These are phyloP conservation scores for Peniophora sp. DNA, from an alignment of 1,284 basidiomycete genomes.

Conservation along the genomic window DNA sequence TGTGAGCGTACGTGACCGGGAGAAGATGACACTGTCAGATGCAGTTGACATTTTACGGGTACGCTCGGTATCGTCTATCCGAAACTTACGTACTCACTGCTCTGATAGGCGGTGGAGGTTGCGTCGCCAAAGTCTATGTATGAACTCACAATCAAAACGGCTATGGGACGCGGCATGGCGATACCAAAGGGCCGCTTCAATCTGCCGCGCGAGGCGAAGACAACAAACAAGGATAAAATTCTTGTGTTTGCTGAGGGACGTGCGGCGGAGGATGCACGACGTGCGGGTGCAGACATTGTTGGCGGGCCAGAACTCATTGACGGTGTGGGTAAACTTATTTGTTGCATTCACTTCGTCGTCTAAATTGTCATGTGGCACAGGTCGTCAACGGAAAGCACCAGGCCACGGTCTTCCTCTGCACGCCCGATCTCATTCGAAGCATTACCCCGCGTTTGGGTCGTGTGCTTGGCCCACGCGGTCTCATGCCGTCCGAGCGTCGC, in stretches of 20 bases:
- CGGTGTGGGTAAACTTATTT: constrained; percentile 41
- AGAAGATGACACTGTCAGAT: constrained; percentile 55
- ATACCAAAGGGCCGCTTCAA: constrained; percentile 76
- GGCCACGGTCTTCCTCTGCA: constrained; percentile 82
- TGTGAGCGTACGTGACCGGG: constrained; percentile 42
- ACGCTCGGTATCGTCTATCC: constrained; percentile 18
- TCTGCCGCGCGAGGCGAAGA: constrained; percentile 70
- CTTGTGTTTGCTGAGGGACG: constrained; percentile 84
- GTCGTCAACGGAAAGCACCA: constrained; percentile 59
- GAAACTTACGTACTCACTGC: not conserved
- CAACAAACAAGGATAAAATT: constrained; percentile 63
- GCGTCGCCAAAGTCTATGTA: constrained; percentile 67
- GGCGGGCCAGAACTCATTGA: constrained; percentile 82
- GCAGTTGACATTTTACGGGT: constrained; percentile 67
- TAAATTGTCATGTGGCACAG: constrained; percentile 26
- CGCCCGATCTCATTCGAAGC: constrained; percentile 69
- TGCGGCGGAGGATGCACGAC: constrained; percentile 68
- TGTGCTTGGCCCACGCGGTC: constrained; percentile 85
- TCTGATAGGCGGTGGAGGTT: constrained; percentile 68
- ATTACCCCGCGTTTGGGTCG: constrained; percentile 83
- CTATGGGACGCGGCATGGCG: constrained; percentile 63
- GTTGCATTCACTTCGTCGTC: not conserved
- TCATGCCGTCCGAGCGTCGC: constrained; percentile 93
- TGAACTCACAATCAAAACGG: constrained; percentile 75
- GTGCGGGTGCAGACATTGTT: constrained; percentile 79